These are phyloP conservation scores for Mayamaea pseudoterrestris DNA, from an alignment of 108 stramenopile genomes.

Conservation along the genomic window DNA sequence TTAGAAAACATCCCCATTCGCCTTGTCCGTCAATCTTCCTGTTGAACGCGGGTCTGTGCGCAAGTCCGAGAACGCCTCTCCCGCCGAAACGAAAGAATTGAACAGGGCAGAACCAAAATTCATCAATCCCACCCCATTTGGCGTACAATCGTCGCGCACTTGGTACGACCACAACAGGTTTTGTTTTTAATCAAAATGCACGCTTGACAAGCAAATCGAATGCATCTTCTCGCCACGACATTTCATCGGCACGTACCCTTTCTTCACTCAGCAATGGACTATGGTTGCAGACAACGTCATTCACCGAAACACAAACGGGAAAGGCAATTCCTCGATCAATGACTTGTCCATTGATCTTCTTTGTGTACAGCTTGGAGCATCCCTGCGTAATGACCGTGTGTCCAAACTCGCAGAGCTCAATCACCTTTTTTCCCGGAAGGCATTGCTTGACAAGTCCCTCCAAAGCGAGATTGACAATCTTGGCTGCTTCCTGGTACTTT, in stretches of 20 bases:
- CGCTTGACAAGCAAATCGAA: background rate
- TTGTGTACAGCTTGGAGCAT: slow-evolving; percentile 66
- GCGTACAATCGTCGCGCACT: slow-evolving; percentile 66
- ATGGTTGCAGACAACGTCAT: slow-evolving; percentile 96
- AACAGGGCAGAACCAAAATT: slow-evolving; percentile 1
- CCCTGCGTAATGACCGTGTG: slow-evolving; percentile 57
- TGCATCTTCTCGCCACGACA: background rate
- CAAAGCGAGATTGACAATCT: slow-evolving; percentile 91
- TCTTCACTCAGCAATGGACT: slow-evolving; percentile 88
- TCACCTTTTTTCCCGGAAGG: slow-evolving; percentile 78
- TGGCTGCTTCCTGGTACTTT: slow-evolving; percentile 98
- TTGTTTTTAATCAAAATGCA: too few relatives aligned
- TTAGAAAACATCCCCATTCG: too few relatives aligned
- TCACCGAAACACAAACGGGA: slow-evolving; percentile 97
- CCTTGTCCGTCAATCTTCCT: too few relatives aligned
- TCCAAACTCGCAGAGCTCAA: slow-evolving; percentile 89
- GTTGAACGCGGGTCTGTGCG: slow-evolving; percentile 31
- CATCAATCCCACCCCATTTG: too few relatives aligned
- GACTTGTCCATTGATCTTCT: slow-evolving; percentile 71
- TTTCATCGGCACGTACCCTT: slow-evolving; percentile 32
- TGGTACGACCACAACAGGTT: slow-evolving; percentile 53
- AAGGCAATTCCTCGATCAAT: slow-evolving; percentile 96
- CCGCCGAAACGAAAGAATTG: slow-evolving; percentile 8
- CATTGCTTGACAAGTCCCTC: slow-evolving; percentile 78
- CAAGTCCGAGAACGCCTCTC: slow-evolving; percentile 45